phyloP scores from a whole-genome alignment of 2,329 filamentous ascomycete genomes.

The Aspergillus spinulosporus region DNA sequence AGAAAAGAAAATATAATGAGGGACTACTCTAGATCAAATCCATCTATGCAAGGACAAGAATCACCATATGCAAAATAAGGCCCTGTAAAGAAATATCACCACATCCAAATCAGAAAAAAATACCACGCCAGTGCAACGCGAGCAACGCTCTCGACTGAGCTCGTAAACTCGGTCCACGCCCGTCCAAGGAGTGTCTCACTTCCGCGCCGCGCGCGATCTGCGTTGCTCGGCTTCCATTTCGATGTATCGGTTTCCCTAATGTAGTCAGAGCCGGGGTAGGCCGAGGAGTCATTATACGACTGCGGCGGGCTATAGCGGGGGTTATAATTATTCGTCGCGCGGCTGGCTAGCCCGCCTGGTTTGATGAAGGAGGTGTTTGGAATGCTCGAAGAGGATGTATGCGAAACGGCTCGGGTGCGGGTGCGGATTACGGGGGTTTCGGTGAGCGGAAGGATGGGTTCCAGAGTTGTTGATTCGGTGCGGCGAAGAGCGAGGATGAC shows the following conservation, averaged over 20 bases:
- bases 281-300: constrained; percentile 24
- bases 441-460: constrained; percentile 32
- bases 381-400: constrained; percentile 32
- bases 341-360: constrained; percentile 31
- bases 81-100: constrained; percentile 40
- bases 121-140: constrained; percentile 67
- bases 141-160: constrained; percentile 61
- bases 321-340: constrained; percentile 23
- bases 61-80: too few species aligned
- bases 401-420: constrained; percentile 24
- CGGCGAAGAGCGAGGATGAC: constrained; percentile 31
- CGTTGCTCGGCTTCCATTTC: constrained; percentile 30
- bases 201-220: constrained; percentile 24
- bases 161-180: constrained; percentile 62
- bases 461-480: constrained; percentile 14
- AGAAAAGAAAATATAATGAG: too few species aligned
- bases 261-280: constrained; percentile 28
- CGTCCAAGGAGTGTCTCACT: constrained; percentile 32
- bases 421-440: constrained; percentile 29
- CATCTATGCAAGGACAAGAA: too few species aligned
- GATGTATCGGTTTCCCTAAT: constrained; percentile 22
- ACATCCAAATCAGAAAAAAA: constrained; percentile 65
- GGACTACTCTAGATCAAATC: too few species aligned
- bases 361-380: constrained; percentile 34
- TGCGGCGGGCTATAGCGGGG: constrained; percentile 23